A percentile compares a stretch with the other conserved stretches of the same genome.
These are phyloP conservation scores for Neonothopanus nambi DNA, from an alignment of 1,284 basidiomycete species.

Conservation along the genomic window DNA sequence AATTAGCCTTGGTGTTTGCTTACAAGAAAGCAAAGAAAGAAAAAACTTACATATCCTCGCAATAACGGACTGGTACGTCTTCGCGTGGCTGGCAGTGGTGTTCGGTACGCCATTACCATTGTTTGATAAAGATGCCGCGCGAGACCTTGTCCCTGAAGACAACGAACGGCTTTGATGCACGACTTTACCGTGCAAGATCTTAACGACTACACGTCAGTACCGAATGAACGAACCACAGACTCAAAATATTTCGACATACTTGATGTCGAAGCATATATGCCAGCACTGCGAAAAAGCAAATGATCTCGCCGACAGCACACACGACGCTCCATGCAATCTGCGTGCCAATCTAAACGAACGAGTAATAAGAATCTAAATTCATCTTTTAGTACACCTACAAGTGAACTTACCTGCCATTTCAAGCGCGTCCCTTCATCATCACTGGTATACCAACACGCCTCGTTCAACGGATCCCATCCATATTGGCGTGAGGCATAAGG, in stretches of 20 bases:
- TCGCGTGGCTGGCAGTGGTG: neutral
- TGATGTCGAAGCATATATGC: slow-evolving; percentile 16
- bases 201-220: neutral
- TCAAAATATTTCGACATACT: slow-evolving; percentile 4
- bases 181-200: neutral
- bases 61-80: slow-evolving; percentile 19
- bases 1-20: neutral
- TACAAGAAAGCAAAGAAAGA: neutral
- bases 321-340: slow-evolving; percentile 25
- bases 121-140: neutral
- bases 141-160: neutral
- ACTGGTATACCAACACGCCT: slow-evolving; percentile 23
- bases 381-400: no score
- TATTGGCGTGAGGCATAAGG: slow-evolving; percentile 21
- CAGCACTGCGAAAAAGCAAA: slow-evolving; percentile 21
- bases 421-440: slow-evolving; percentile 11
- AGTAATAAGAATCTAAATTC: no score
- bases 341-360: slow-evolving; percentile 19
- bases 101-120: neutral
- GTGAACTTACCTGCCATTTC: slow-evolving; percentile 18
- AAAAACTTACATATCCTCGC: slow-evolving; percentile 21
- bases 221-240: neutral
- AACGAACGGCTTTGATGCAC: no score
- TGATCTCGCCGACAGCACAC: slow-evolving; percentile 22
- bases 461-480: slow-evolving; percentile 21